Conservation (phyloP, 257 asterid species). For the Primulina tabacum region DNA sequence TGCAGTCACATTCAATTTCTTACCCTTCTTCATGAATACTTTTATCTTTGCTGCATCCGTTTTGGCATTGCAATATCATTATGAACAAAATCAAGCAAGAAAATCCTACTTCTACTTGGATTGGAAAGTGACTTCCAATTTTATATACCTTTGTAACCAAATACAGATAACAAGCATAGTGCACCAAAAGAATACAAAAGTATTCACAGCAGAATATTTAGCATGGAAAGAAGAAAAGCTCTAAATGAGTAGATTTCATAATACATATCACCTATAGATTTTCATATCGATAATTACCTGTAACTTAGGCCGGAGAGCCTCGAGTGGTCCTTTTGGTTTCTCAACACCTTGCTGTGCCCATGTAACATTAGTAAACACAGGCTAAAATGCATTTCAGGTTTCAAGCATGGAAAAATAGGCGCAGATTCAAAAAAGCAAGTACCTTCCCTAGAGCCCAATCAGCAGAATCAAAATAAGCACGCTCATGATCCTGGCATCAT, state of each 20-base stretch:
- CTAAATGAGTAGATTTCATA: not conserved
- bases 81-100: too few relatives aligned
- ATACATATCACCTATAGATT: not conserved
- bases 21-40: too few relatives aligned
- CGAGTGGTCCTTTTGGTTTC: constrained; percentile 98
- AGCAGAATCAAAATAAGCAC: constrained; percentile 99
- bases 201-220: constrained; percentile 16
- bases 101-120: too few relatives aligned
- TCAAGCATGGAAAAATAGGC: constrained; percentile 7
- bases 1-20: too few relatives aligned
- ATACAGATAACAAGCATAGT: too few relatives aligned
- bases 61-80: too few relatives aligned
- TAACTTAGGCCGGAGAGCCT: constrained; percentile 94
- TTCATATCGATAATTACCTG: constrained; percentile 16
- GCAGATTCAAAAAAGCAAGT: constrained; percentile 8
- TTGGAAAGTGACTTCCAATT: too few relatives aligned
- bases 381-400: not conserved
- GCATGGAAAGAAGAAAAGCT: constrained; percentile 7
- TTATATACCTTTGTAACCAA: too few relatives aligned
- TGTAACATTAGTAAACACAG: constrained; percentile 17
- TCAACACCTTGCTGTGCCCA: constrained; percentile 82
- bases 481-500: constrained; percentile 79
- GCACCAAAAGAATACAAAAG: not conserved
- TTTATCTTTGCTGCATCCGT: too few relatives aligned
- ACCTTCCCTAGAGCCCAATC: constrained; percentile 99